These are phyloP conservation scores for Pythium periplocum DNA, from an alignment of 352 stramenopile genomes.

Conservation along the genomic window DNA sequence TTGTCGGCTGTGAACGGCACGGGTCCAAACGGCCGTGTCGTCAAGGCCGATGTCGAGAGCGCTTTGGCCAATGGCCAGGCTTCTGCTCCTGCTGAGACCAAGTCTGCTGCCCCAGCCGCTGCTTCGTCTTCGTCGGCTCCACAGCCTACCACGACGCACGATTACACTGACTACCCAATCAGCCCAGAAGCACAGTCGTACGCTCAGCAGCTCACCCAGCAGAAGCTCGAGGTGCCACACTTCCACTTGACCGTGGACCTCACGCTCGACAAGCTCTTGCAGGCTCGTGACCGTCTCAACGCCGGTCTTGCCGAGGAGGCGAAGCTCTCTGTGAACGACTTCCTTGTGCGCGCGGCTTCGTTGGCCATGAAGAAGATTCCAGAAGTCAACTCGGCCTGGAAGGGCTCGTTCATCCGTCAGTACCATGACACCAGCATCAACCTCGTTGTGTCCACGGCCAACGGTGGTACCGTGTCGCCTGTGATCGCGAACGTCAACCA, in stretches of 20 bases:
- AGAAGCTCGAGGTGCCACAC: slow-evolving; percentile 94
- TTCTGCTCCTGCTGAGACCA: slow-evolving; percentile 11
- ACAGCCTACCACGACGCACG: slow-evolving; percentile 39
- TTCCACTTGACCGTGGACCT: slow-evolving; percentile 97
- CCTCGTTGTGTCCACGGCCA: slow-evolving; percentile 66
- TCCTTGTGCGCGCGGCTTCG: slow-evolving; percentile 95
- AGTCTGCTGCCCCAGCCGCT: slow-evolving; percentile 18
- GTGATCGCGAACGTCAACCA: slow-evolving; percentile 91
- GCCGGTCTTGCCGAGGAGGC: slow-evolving; percentile 87
- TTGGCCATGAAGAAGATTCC: slow-evolving; percentile 96
- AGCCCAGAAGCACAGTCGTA: slow-evolving; percentile 68
- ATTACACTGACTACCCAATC: slow-evolving; percentile 93
- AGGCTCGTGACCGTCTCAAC: slow-evolving; percentile 87
- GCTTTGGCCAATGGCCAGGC: slow-evolving; percentile 70
- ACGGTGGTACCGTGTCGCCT: slow-evolving; percentile 93
- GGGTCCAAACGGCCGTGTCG: slow-evolving; percentile 87
- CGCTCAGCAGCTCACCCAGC: slow-evolving; percentile 87
- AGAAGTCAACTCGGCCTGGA: slow-evolving; percentile 86
- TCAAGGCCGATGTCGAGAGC: slow-evolving; percentile 93
- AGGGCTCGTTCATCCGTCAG: slow-evolving; percentile 91
- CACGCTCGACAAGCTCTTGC: slow-evolving; percentile 89
- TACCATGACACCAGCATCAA: slow-evolving; percentile 96
- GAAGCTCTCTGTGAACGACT: slow-evolving; percentile 97
- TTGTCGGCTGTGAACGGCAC: slow-evolving; percentile 70
- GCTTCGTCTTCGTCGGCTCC: slow-evolving; percentile 23